These are phyloP conservation scores for Mycena filopes DNA, from an alignment of 768 basidiomycete species.

Conservation along the genomic window DNA sequence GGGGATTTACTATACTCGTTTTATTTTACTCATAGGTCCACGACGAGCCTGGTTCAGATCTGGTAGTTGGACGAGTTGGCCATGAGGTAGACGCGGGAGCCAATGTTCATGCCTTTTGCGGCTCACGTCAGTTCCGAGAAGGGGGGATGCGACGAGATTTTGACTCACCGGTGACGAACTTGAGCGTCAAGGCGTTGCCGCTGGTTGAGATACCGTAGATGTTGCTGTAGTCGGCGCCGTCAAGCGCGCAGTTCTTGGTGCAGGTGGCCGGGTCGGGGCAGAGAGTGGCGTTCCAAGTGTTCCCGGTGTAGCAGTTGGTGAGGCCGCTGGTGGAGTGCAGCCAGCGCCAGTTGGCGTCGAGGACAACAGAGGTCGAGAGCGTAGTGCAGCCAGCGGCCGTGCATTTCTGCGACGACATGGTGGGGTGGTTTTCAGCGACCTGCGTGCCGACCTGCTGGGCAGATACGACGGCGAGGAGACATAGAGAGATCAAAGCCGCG, in stretches of 20 bases:
- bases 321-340: constrained; percentile 47
- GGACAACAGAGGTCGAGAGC: constrained; percentile 49
- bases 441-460: constrained; percentile 64
- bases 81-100: constrained; percentile 48
- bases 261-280: constrained; percentile 44
- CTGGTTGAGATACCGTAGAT: constrained; percentile 50
- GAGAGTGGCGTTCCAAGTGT: constrained; percentile 56
- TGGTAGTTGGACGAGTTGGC: constrained; percentile 39
- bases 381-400: constrained; percentile 56
- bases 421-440: constrained; percentile 60
- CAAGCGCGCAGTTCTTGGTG: constrained; percentile 21
- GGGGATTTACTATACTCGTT: too few species aligned
- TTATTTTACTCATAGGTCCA: too few species aligned
- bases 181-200: constrained; percentile 44
- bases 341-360: constrained; percentile 70
- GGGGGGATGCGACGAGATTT: too few species aligned
- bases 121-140: too few species aligned
- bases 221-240: constrained; percentile 44
- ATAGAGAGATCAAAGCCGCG: constrained; percentile 51
- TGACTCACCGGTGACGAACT: constrained; percentile 52
- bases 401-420: constrained; percentile 58
- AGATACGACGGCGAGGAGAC: constrained; percentile 53
- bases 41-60: constrained; percentile 40
- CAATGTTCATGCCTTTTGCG: too few species aligned
- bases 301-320: constrained; percentile 66